A percentile compares a stretch with the other conserved stretches of the same genome.
Evolutionary conservation across 148 eudicot species (phyloP).

Genomic region (Cornus controversa): DNA sequence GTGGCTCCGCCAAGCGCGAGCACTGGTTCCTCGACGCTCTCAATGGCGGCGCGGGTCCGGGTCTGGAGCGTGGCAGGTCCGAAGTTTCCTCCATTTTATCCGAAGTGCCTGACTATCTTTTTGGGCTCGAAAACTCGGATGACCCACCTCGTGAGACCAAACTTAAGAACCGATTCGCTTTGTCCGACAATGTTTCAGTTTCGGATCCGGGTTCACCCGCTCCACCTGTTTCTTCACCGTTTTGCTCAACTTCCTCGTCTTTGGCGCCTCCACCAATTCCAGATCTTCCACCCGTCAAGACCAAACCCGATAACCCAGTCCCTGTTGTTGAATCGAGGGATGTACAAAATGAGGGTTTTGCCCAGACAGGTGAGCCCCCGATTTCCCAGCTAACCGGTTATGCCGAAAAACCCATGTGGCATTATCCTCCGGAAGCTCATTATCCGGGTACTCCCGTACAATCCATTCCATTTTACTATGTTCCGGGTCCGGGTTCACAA

Average conservation of each 20-base stretch:
- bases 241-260: constrained; percentile 58
- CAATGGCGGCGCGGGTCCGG: constrained; percentile 49
- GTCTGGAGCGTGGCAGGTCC: constrained; percentile 73
- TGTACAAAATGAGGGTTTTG: neutral
- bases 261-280: constrained; percentile 39
- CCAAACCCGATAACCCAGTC: constrained; percentile 38
- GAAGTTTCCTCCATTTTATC: constrained; percentile 80
- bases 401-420: constrained; percentile 42
- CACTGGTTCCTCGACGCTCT: constrained; percentile 90
- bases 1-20: constrained; percentile 81
- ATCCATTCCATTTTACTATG: constrained; percentile 65
- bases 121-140: constrained; percentile 78
- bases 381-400: constrained; percentile 27
- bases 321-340: constrained; percentile 26
- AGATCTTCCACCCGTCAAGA: constrained; percentile 63
- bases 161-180: constrained; percentile 26
- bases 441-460: constrained; percentile 42
- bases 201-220: constrained; percentile 83
- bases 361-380: constrained; percentile 16
- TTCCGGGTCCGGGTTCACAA: constrained; percentile 45
- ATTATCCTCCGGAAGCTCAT: constrained; percentile 29
- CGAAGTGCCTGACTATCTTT: constrained; percentile 86
- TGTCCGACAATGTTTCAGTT: constrained; percentile 36
- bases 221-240: constrained; percentile 40
- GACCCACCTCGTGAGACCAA: constrained; percentile 42